phyloP scores from a whole-genome alignment of 2,329 filamentous ascomycete species.

The Aureobasidium sp. region DNA sequence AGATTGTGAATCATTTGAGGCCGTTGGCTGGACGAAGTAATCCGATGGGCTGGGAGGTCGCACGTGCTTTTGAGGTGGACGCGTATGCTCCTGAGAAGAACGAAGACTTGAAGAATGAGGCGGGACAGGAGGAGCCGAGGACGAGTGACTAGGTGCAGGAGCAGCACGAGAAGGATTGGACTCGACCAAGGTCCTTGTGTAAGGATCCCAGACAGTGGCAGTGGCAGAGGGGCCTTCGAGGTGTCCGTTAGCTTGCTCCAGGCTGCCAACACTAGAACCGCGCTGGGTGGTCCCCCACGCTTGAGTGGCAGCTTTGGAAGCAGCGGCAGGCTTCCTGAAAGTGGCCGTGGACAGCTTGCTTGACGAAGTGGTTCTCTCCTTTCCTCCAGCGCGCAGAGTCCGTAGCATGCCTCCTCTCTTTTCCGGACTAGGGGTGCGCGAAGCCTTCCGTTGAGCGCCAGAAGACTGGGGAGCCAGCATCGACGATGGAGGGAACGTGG shows the following conservation, averaged over 20 bases:
- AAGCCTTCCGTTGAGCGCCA: slow-evolving; percentile 36
- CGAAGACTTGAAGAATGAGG: not conserved
- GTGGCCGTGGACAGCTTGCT: slow-evolving; percentile 38
- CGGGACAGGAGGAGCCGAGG: slow-evolving; percentile 10
- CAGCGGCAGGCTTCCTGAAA: slow-evolving; percentile 45
- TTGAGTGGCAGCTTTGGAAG: slow-evolving; percentile 56
- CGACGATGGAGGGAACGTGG: slow-evolving; percentile 23
- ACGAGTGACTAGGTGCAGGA: not conserved
- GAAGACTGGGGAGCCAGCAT: slow-evolving; percentile 31
- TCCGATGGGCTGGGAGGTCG: slow-evolving; percentile 22
- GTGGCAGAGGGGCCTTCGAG: slow-evolving; percentile 7
- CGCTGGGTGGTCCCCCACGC: slow-evolving; percentile 46
- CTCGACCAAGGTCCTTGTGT: slow-evolving; percentile 28
- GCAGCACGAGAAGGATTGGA: not conserved
- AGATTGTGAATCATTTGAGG: slow-evolving; percentile 11
- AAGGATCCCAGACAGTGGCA: slow-evolving; percentile 28
- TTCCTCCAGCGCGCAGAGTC: slow-evolving; percentile 44
- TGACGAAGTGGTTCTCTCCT: slow-evolving; percentile 50
- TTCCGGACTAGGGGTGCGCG: slow-evolving; percentile 56
- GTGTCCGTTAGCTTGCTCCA: slow-evolving; percentile 18
- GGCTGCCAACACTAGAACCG: slow-evolving; percentile 19
- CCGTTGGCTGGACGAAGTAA: slow-evolving; percentile 2
- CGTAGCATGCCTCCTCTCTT: slow-evolving; percentile 53
- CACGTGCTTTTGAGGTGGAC: slow-evolving; percentile 16
- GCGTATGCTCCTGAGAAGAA: not conserved